Percentiles rank a stretch among this genome's conserved stretches.
These are phyloP conservation scores for Lasiodiplodia theobromae DNA, from an alignment of 2,329 filamentous ascomycete genomes.

Conservation along the genomic window DNA sequence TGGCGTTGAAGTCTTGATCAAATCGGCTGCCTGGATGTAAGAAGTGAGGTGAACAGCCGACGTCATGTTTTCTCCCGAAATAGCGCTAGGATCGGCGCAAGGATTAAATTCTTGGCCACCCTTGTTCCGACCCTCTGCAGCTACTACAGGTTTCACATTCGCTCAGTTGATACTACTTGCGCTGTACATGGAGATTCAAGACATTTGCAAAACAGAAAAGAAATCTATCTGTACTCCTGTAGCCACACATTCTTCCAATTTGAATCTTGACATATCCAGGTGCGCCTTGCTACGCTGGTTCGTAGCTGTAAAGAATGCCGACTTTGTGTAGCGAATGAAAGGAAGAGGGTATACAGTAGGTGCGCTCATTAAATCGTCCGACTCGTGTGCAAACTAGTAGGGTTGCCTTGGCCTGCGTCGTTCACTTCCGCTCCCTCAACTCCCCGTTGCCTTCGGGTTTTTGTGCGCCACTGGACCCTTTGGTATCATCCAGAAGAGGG, in stretches of 20 bases:
- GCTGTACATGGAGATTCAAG: neutral
- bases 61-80: slow-evolving; percentile 1
- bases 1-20: neutral
- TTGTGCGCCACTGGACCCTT: slow-evolving; percentile 50
- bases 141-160: neutral
- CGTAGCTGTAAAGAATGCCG: neutral
- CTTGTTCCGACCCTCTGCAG: neutral
- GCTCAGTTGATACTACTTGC: neutral
- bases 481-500: slow-evolving; percentile 56
- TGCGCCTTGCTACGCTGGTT: slow-evolving; percentile 12
- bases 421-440: slow-evolving; percentile 31
- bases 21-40: neutral
- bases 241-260: neutral
- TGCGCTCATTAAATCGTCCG: slow-evolving; percentile 16
- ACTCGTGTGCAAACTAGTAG: neutral
- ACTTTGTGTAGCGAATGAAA: neutral
- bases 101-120: slow-evolving; percentile 17
- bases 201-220: neutral
- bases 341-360: neutral
- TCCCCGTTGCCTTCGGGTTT: slow-evolving; percentile 11
- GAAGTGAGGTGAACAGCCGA: slow-evolving; percentile 7
- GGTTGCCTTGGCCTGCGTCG: neutral
- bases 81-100: slow-evolving; percentile 3
- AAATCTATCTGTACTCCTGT: neutral
- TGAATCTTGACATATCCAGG: neutral